phyloP scores from a whole-genome alignment of 225 moss, liverwort and hornwort genomes.

The Physcomitrium patens region DNA sequence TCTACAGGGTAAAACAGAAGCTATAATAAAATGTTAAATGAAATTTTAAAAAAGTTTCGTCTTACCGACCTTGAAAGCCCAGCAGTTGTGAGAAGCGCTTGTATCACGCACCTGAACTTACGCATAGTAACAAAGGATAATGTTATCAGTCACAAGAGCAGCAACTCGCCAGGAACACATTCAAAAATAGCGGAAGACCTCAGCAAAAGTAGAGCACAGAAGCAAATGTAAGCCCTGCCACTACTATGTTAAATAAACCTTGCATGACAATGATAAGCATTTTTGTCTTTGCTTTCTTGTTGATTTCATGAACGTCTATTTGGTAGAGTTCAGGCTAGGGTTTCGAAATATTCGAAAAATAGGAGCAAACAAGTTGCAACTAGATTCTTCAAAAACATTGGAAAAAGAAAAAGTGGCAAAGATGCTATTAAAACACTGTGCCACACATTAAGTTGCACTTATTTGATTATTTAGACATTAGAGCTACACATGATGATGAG shows the following conservation, averaged over 20 bases:
- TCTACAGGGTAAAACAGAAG: background rate
- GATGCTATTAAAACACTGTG: too few species aligned
- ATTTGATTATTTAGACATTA: too few species aligned
- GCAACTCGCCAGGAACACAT: constrained; percentile 14
- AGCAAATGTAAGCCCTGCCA: background rate
- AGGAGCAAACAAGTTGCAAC: too few species aligned
- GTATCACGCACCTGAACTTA: constrained; percentile 54
- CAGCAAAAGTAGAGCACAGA: constrained; percentile 5
- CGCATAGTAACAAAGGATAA: constrained; percentile 8
- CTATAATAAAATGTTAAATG: background rate
- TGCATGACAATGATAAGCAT: background rate
- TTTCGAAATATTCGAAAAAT: too few species aligned
- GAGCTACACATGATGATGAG: too few species aligned
- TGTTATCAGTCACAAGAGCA: constrained; percentile 8
- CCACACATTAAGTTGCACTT: too few species aligned
- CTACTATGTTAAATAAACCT: background rate
- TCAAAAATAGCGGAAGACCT: background rate
- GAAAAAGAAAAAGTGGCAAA: too few species aligned
- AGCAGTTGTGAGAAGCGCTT: constrained; percentile 70
- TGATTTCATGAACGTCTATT: too few species aligned
- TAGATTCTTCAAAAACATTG: too few species aligned
- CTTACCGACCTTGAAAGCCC: constrained; percentile 67
- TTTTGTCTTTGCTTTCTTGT: background rate
- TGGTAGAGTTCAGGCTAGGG: too few species aligned
- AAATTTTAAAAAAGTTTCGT: background rate